Conservation (phyloP, 331 rosid species). For the Acacia pycnantha region DNA sequence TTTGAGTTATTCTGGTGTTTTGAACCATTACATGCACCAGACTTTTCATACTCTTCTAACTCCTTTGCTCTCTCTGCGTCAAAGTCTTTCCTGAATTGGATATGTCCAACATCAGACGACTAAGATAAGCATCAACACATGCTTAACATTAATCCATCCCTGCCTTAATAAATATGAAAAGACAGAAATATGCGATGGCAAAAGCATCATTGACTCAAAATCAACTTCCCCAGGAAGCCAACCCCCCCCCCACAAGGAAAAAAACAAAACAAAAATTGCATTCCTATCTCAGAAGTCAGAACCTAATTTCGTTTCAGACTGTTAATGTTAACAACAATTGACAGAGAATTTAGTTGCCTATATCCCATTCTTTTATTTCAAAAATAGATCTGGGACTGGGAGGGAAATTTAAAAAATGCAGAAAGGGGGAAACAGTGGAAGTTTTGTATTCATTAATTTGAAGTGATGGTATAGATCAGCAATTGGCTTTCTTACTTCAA, state of each 20-base stretch:
- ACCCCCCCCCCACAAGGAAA: too few species aligned
- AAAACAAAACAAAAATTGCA: background rate
- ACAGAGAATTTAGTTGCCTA: background rate
- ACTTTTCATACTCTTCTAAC: slow-evolving; percentile 47
- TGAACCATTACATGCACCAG: slow-evolving; percentile 36
- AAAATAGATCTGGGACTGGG: background rate
- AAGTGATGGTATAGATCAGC: background rate
- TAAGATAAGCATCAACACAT: background rate
- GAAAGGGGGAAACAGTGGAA: background rate
- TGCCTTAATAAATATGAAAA: background rate
- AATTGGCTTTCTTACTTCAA: slow-evolving; percentile 60
- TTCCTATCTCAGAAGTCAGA: background rate
- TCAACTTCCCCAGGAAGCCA: background rate
- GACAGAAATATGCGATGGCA: background rate
- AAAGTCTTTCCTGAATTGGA: slow-evolving; percentile 69
- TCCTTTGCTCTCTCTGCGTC: slow-evolving; percentile 73
- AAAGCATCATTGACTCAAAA: background rate
- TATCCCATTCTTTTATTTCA: background rate
- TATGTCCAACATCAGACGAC: slow-evolving; percentile 24
- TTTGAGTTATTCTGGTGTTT: slow-evolving; percentile 41
- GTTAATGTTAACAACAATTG: background rate
- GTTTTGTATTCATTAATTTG: background rate
- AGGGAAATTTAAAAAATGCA: background rate
- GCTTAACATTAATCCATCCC: background rate
- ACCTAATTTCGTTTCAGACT: slow-evolving; percentile 3